Evolutionary conservation across 176 grass and related monocot species (phyloP), one percentile per base, ranked within the genome.

Genomic region (Triticum turgidum): DNA sequence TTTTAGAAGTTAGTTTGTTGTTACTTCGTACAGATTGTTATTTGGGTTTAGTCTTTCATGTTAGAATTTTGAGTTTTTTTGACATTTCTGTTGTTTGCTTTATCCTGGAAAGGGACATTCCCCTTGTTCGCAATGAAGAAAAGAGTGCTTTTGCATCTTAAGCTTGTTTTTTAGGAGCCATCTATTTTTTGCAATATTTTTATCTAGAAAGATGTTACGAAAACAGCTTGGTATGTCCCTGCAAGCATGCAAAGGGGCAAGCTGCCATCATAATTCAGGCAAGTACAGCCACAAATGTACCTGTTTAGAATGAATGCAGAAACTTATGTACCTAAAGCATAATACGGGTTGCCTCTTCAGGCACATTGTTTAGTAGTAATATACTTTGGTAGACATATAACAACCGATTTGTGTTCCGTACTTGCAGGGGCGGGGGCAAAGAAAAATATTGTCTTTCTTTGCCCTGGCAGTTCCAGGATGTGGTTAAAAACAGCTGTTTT

Each of bases 191-290:
- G n/a, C 64, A 54, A 64, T 82, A 52, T 78, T 59, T 79, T 81
- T 33, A 11, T 66, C 14, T 65, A 66, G 65, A 82, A 86, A 64
- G 20, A 17, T 51, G 52, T 52, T 77, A 71, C 15, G 78, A 52
- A 62, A 77, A 79, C 22, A 25, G 29, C 41, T 38, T 39, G 25
- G 49, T 54, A 61, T 38, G 41, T 77, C 9, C 4, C 12, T 73
- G 41, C 18, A 79, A 87, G 80, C 20, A 83, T 74, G 79, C 17
- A 44, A 74, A 75, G 58, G 66, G 66, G 79, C 61, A 87, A 35
- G 29, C n/a, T 87, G 21, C 81, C 61, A 80, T 80, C 59, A 84
- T 76, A 80, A 84, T 38, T 76, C 76, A 87, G 61, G 59, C 76
- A 80, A 87, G 85, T 84, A 91, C 67, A 77, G 35, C 24, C 42